A percentile compares a stretch with the other conserved stretches of the same genome.
Conservation (phyloP, 108 stramenopile genomes). For the Cyclotella cryptica region DNA sequence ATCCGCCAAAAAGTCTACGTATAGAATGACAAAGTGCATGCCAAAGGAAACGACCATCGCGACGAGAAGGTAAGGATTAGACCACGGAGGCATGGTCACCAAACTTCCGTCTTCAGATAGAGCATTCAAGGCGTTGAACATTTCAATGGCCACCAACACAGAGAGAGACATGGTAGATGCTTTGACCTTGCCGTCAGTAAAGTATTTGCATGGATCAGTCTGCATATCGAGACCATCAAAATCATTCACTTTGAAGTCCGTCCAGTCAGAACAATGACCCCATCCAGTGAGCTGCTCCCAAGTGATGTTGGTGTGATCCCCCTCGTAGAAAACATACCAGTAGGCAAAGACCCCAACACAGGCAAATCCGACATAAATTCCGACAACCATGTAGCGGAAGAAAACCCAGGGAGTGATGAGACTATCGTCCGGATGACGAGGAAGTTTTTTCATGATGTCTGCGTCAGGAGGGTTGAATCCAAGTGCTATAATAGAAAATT, state of each 20-base stretch:
- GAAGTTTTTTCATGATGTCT: slow-evolving; percentile 84
- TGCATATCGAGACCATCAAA: slow-evolving; percentile 63
- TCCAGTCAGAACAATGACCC: slow-evolving; percentile 46
- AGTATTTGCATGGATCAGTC: slow-evolving; percentile 65
- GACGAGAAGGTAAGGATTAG: slow-evolving; percentile 76
- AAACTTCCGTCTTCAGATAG: slow-evolving; percentile 82
- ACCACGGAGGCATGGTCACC: slow-evolving; percentile 80
- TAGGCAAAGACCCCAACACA: slow-evolving; percentile 93
- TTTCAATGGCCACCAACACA: slow-evolving; percentile 86
- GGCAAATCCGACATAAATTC: slow-evolving; percentile 95
- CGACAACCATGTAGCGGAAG: slow-evolving; percentile 93
- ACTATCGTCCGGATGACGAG: slow-evolving; percentile 89
- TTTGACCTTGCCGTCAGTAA: slow-evolving; percentile 59
- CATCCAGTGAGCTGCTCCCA: slow-evolving; percentile 59
- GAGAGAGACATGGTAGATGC: slow-evolving; percentile 76
- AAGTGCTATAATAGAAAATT: slow-evolving; percentile 56
- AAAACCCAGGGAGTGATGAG: slow-evolving; percentile 97
- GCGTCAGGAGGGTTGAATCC: slow-evolving; percentile 93
- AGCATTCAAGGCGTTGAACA: slow-evolving; percentile 84
- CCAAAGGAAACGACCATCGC: slow-evolving; percentile 77
- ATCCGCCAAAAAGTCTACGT: slow-evolving; percentile 52
- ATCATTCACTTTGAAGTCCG: slow-evolving; percentile 51
- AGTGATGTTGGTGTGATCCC: slow-evolving; percentile 54
- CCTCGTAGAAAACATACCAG: slow-evolving; percentile 66
- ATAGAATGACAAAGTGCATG: slow-evolving; percentile 78